Conservation (phyloP, 306 rosid species). For the Neltuma alba region DNA sequence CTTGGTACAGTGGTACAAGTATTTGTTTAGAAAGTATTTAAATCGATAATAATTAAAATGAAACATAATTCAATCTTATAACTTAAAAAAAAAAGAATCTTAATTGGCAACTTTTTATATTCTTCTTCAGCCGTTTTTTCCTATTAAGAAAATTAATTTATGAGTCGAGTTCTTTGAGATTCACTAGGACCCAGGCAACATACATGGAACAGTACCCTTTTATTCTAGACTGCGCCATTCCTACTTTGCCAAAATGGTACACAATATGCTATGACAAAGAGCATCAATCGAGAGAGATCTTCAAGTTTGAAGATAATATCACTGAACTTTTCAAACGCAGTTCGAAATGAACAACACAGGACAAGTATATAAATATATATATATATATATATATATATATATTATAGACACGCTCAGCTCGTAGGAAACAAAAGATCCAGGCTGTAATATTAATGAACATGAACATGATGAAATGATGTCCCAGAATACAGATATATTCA, state of each 20-base stretch:
- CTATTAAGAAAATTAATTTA: neutral
- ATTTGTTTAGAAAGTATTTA: neutral
- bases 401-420: neutral
- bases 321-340: neutral
- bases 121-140: neutral
- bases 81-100: neutral
- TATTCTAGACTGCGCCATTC: neutral
- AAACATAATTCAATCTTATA: neutral
- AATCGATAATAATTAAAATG: neutral
- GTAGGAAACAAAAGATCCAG: neutral
- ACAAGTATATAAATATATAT: too few species aligned
- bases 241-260: neutral
- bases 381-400: too few species aligned
- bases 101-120: neutral
- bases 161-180: too few species aligned
- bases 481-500: neutral
- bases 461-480: neutral
- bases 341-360: neutral
- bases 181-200: neutral
- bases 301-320: neutral
- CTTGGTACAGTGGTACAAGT: neutral
- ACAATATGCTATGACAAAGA: neutral
- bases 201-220: neutral
- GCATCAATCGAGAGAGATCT: neutral
- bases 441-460: neutral